These are phyloP conservation scores for Penicillium polonicum DNA, from an alignment of 2,329 filamentous ascomycete genomes.

Conservation along the genomic window DNA sequence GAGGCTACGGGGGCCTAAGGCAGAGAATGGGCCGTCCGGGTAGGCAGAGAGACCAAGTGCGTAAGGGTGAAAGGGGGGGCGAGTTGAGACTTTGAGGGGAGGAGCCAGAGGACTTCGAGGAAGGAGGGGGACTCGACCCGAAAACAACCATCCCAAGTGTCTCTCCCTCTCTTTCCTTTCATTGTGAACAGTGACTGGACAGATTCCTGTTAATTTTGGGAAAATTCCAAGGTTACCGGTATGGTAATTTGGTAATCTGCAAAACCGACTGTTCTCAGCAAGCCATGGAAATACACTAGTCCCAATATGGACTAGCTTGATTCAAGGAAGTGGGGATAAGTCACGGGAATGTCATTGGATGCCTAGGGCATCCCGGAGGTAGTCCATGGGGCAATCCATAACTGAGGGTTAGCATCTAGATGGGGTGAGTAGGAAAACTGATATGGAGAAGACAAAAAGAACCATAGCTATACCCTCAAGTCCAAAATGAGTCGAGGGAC, in stretches of 20 bases:
- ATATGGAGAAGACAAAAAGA: background rate
- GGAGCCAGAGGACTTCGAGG: background rate
- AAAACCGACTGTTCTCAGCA: conserved; percentile 7
- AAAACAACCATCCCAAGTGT: conserved; percentile 3
- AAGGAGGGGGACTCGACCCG: conserved; percentile 9
- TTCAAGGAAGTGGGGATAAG: background rate
- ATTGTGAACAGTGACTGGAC: conserved; percentile 1
- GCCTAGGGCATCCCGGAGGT: background rate
- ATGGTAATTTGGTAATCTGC: conserved; percentile 5
- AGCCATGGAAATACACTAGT: background rate
- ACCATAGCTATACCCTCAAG: background rate
- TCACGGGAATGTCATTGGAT: conserved; percentile 10
- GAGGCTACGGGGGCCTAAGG: conserved; percentile 27
- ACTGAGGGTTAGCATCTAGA: conserved; percentile 8
- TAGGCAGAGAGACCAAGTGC: conserved; percentile 11
- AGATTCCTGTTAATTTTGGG: background rate
- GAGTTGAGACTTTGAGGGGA: conserved; percentile 1
- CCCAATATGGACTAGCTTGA: background rate
- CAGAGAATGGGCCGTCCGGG: conserved; percentile 24
- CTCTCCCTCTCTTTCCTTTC: background rate
- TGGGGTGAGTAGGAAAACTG: background rate
- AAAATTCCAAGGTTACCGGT: conserved; percentile 4
- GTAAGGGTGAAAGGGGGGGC: conserved; percentile 15
- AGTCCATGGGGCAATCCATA: background rate
- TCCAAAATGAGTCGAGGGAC: background rate